phyloP scores from a whole-genome alignment of 768 basidiomycete genomes.

The Neoboletus magnificus region DNA sequence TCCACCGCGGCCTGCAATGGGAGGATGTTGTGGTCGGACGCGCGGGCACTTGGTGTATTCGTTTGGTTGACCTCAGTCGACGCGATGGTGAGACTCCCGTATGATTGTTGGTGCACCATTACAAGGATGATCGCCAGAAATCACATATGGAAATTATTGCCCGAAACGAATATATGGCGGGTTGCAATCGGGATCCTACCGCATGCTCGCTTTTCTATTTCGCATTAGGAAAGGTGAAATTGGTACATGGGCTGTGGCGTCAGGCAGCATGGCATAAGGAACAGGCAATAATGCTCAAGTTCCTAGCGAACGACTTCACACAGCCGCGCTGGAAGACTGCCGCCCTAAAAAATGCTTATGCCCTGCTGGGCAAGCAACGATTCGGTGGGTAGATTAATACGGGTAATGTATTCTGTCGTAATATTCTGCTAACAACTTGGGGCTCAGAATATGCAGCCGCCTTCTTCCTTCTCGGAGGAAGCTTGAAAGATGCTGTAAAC shows the following conservation, averaged over 20 bases:
- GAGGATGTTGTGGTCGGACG: conserved; percentile 90
- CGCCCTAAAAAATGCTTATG: conserved; percentile 95
- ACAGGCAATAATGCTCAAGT: conserved; percentile 84
- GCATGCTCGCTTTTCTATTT: conserved; percentile 92
- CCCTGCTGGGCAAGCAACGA: conserved; percentile 83
- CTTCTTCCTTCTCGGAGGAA: conserved; percentile 91
- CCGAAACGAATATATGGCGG: conserved; percentile 88
- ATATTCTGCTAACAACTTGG: conserved; percentile 3
- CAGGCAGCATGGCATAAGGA: conserved; percentile 94
- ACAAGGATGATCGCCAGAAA: conserved; percentile 45
- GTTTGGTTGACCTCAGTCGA: conserved; percentile 85
- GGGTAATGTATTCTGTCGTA: not conserved
- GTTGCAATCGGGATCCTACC: conserved; percentile 84
- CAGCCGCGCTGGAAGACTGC: conserved; percentile 85
- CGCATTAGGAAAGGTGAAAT: conserved; percentile 85
- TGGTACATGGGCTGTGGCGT: conserved; percentile 94
- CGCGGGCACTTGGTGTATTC: conserved; percentile 79
- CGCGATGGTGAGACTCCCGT: conserved; percentile 55
- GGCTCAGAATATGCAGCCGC: conserved; percentile 93
- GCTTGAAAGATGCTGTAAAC: conserved; percentile 86
- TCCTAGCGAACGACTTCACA: conserved; percentile 86
- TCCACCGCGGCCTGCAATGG: conserved; percentile 71
- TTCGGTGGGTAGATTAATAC: conserved; percentile 63
- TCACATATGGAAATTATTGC: conserved; percentile 84
- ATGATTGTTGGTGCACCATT: not conserved